Conservation (phyloP, 495 filamentous ascomycete genomes). For the Darksidea phi region DNA sequence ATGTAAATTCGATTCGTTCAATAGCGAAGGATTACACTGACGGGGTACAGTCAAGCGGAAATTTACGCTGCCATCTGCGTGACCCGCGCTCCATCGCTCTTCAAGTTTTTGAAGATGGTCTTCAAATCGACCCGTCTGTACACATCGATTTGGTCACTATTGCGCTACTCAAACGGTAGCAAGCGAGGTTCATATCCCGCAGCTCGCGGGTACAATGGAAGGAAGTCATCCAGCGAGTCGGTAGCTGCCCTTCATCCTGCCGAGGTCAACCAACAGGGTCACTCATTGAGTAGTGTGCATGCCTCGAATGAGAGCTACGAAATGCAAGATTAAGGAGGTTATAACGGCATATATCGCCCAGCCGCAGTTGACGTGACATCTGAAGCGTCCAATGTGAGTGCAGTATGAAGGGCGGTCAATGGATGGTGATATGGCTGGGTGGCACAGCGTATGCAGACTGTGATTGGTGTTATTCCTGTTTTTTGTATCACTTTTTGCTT, state of each 20-base stretch:
- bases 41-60: constrained; percentile 4
- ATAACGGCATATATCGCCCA: not conserved
- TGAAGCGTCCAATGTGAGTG: not conserved
- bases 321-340: not conserved
- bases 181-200: not conserved
- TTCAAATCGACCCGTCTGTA: not conserved
- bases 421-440: not conserved
- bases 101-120: not conserved
- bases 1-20: not conserved
- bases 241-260: not conserved
- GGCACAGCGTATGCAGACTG: not conserved
- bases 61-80: constrained; percentile 14
- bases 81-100: constrained; percentile 2
- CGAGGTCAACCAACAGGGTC: not conserved
- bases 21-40: not conserved
- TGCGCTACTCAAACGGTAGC: not conserved
- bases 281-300: not conserved
- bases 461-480: too few species aligned
- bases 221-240: not conserved
- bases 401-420: not conserved
- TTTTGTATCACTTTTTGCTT: too few species aligned
- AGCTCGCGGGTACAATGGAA: not conserved
- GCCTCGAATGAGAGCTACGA: not conserved
- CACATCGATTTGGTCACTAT: not conserved
- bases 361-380: not conserved